Evolutionary conservation across 495 filamentous ascomycete genomes (phyloP), one percentile per base, ranked within the genome.

Genomic region (Margaritispora aquatica): DNA sequence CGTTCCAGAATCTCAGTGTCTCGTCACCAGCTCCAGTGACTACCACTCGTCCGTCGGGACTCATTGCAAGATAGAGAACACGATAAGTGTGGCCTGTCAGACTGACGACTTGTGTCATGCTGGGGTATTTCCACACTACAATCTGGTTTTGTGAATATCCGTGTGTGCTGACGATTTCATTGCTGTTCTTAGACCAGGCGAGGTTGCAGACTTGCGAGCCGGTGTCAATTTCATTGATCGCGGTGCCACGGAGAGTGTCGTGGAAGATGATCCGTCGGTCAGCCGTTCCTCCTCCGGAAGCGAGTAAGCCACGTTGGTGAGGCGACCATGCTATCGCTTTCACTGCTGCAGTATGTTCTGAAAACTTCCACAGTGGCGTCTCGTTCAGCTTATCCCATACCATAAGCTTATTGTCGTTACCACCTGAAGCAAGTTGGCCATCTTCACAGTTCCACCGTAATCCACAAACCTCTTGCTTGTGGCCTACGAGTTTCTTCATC

Each of bases 261-360:
- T 95, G 96, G 73, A 98, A 98, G 59, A 95, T 96, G 71, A 98
- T 98, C 22, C 89, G 83, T 51, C 93, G 83, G 74, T 98, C 94
- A 19, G 92, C 94, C 0, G 94, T 98, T 65, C 94, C 94, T 57
- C 94, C 94, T 41, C 94, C 94, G 10, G 90, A 96, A n/a, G 94
- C 95, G 21, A 98, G 82, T 1, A 97, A 83, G 49, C 92, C 88
- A 46, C 88, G 87, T 63, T 97, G 94, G 71, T 98, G 94, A 20
- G 94, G 94, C 24, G 90, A 96, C 94, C 94, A 98, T n/a, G 94
- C 88, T 62, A 98, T 96, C 10, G 94, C 94, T 70, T 98, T 98
- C 51, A 98, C 94, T 8, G 94, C 94, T 3, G 94, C 94, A 22
- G 84, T 92, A 69, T 98, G 94, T 52, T 96, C 90, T 19, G 85